Percentiles rank a stretch among this genome's conserved stretches.
These are phyloP conservation scores for Lepidium aucheri DNA, from an alignment of 345 rosid species.

Conservation along the genomic window DNA sequence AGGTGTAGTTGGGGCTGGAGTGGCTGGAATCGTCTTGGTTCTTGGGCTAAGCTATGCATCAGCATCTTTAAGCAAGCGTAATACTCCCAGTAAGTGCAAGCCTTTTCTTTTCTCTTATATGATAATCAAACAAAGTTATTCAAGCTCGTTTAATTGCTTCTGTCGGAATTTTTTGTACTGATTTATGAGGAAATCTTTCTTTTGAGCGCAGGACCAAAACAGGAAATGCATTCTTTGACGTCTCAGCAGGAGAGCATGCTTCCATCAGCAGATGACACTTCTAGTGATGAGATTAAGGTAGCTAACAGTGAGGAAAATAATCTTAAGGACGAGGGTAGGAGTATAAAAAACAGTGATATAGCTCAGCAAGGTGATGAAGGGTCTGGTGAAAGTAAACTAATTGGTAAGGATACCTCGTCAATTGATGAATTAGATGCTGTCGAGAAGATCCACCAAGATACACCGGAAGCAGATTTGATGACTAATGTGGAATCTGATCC, in stretches of 20 bases:
- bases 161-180: neutral
- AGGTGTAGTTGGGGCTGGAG: slow-evolving; percentile 78
- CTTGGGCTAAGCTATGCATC: slow-evolving; percentile 56
- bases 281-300: slow-evolving; percentile 27
- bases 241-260: slow-evolving; percentile 45
- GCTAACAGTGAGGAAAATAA: slow-evolving; percentile 22
- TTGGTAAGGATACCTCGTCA: slow-evolving; percentile 20
- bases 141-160: neutral
- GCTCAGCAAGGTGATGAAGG: slow-evolving; percentile 28
- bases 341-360: slow-evolving; percentile 30
- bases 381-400: slow-evolving; percentile 24
- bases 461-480: slow-evolving; percentile 28
- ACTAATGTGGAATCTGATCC: slow-evolving; percentile 30
- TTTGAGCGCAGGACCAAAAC: slow-evolving; percentile 44
- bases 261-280: slow-evolving; percentile 30
- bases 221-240: slow-evolving; percentile 61
- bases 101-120: neutral
- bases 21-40: slow-evolving; percentile 53
- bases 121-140: neutral
- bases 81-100: slow-evolving; percentile 46
- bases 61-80: slow-evolving; percentile 48
- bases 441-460: slow-evolving; percentile 22
- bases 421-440: slow-evolving; percentile 22
- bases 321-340: slow-evolving; percentile 22
- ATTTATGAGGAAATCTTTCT: neutral